Base-by-base conservation (phyloP, 305 asterid species). In the Plantago coronopus region DNA sequence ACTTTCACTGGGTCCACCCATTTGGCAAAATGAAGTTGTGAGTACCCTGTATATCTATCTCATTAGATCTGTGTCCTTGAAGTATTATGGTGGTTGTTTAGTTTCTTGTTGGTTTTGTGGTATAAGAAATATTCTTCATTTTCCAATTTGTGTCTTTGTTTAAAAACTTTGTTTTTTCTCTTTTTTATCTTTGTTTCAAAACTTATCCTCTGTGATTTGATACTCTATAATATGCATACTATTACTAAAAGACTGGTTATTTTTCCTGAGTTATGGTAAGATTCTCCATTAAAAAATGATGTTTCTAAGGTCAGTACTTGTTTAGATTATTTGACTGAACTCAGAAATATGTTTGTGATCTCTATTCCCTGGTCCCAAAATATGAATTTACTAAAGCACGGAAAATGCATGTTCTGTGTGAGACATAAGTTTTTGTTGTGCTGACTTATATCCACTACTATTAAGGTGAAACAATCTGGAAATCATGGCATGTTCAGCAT, bases 1-100 rank as follows among this genome's bases (percentile, higher is more conserved):
- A 21, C 88, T 94, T 55, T 71, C 91, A 2, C 68, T 85, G 72
- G 99, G 97, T 66, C 89, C 87, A 55, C 95, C 95, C 48, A 76
- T 90, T 67, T 74, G 88, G 83, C 83, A 64, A 57, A 74, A 68
- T 66, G 82, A 79, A 76, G 64, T 27, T 45, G 99, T 94, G 72
- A 83, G 97, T 79, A 69, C 57, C 60, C 74, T 68, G 48, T 50
- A 34, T 61, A 40, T 15, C 37, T 25, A 53, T 54, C 19, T 57
- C 21, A 2, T 38, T 40, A 47, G 21, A 55, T 65, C 23, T 60
- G 49, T 59, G 31, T 15, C 40, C 54, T 11, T 42, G 45, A 19
- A 43, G 31, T 47, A 43, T 63, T 57, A 21, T 49, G n/a, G 40
- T 67, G 20, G 69, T 45, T 61, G 42, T 56, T 71, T 40, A n/a